Base-by-base conservation (phyloP, 2,329 filamentous ascomycete species). In the Aspergillus luchuensis region DNA sequence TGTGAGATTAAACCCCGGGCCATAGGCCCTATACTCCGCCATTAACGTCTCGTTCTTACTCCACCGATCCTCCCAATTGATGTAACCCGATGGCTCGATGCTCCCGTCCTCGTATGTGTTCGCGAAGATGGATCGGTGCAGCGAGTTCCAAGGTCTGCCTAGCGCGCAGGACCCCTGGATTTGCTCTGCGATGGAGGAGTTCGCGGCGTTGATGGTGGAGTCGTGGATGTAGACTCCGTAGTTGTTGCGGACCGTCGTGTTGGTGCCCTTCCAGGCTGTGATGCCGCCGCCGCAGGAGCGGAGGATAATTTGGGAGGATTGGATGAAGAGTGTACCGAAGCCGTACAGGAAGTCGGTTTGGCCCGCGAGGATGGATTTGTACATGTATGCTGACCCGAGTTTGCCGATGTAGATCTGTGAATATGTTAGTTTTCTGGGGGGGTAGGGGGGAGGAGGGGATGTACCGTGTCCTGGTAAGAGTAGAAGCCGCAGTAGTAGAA, bases 261-360 rank as follows among this genome's bases (percentile, higher is more conserved):
- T 89, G 0, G 84, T 82, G 28, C 85, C 86, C 68, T 90, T 90
- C 88, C 87, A 90, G 0, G 88, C 87, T 0, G 86, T 88, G 57
- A 90, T 85, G 10, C 87, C 88, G 15, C 88, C 88, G 4, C 86
- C 85, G 65, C 87, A 90, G 66, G 76, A 78, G 8, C 88, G 83
- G 11, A 90, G 79, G 0, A 79, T 76, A 2, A 90, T 73, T 0
- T 78, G 76, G 1, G 82, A 85, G 3, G 79, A 76, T 58, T 85
- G 80, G 43, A 89, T 79, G 80, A 84, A 90, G 3, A 84, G 80
- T 0, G 87, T 89, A 25, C 87, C 87, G 68, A 89, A 89, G 8
- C 87, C 87, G 68, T 89, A 90, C 19, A 90, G 76, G 74, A 90
- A 90, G 66, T 90, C 88, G 0, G 86, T 89, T 69, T 89, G 80